Conservation (phyloP, 805 yeast species). For the Barnettozyma salicaria region DNA sequence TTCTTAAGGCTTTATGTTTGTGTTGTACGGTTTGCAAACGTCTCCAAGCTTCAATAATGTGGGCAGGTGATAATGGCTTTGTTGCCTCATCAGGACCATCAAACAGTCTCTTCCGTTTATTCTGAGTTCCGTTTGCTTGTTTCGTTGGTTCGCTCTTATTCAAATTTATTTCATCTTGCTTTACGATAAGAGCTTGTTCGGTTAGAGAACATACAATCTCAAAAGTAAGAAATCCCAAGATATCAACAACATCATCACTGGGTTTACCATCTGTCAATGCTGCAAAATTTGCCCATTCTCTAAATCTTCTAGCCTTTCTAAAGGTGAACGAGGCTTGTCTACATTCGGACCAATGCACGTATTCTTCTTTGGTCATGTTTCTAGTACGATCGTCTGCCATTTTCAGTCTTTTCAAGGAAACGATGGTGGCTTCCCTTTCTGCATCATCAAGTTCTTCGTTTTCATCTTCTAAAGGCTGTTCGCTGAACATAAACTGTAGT, state of each 20-base stretch:
- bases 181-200: conserved; percentile 81
- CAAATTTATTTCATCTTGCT: conserved; percentile 56
- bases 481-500: conserved; percentile 85
- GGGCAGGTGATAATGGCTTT: conserved; percentile 70
- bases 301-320: conserved; percentile 85
- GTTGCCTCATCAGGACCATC: conserved; percentile 86
- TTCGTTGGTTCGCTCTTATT: conserved; percentile 24
- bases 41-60: conserved; percentile 88
- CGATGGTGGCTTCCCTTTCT: conserved; percentile 81
- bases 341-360: conserved; percentile 98
- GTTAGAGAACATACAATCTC: conserved; percentile 94
- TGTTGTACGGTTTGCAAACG: conserved; percentile 54
- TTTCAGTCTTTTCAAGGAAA: conserved; percentile 82
- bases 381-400: conserved; percentile 91
- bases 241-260: conserved; percentile 94
- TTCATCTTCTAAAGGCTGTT: conserved; percentile 73
- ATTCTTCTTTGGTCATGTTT: conserved; percentile 93
- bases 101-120: conserved; percentile 55
- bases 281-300: conserved; percentile 92
- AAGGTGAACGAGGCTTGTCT: conserved; percentile 96
- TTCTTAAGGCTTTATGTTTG: conserved; percentile 57
- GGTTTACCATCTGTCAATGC: conserved; percentile 85
- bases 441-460: conserved; percentile 75
- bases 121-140: conserved; percentile 33
- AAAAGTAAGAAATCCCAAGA: conserved; percentile 89